A percentile compares a stretch with the other conserved stretches of the same genome.
phyloP scores from a whole-genome alignment of 2,329 filamentous ascomycete species.

The Onygenales sp. region DNA sequence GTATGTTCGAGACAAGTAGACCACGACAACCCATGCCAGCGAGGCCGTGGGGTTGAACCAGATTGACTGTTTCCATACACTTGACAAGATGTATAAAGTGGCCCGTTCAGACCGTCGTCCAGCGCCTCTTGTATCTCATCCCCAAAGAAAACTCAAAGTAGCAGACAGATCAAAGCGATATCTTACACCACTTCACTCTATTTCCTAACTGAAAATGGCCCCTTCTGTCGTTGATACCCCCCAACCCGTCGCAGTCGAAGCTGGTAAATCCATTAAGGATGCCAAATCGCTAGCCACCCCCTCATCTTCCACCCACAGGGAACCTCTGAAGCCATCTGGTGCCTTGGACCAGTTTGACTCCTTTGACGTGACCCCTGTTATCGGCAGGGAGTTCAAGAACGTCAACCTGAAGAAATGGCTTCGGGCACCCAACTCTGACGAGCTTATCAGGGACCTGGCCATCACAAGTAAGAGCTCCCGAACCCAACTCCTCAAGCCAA shows the following conservation, averaged over 20 bases:
- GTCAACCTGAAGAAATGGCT: slow-evolving; percentile 42
- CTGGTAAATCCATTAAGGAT: background rate
- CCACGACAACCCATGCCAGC: background rate
- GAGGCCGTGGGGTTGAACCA: background rate
- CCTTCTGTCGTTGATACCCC: slow-evolving; percentile 14
- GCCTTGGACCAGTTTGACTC: slow-evolving; percentile 34
- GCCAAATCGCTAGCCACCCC: background rate
- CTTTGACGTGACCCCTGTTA: slow-evolving; percentile 43
- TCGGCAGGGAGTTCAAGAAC: slow-evolving; percentile 40
- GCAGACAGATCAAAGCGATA: background rate
- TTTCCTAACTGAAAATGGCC: slow-evolving; percentile 11
- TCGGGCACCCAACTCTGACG: slow-evolving; percentile 25
- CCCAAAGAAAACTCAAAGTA: background rate
- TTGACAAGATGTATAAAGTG: background rate
- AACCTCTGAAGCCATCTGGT: slow-evolving; percentile 31
- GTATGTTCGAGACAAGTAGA: background rate
- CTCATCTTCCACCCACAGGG: slow-evolving; percentile 11
- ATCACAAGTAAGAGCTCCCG: slow-evolving; percentile 18
- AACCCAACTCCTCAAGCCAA: background rate
- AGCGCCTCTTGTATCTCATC: background rate
- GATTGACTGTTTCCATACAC: background rate
- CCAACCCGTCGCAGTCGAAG: slow-evolving; percentile 5
- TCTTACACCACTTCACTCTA: background rate
- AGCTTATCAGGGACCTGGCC: slow-evolving; percentile 26
- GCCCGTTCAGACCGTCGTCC: background rate